phyloP scores from a whole-genome alignment of 768 basidiomycete species.

The Hypsizygus marmoreus region DNA sequence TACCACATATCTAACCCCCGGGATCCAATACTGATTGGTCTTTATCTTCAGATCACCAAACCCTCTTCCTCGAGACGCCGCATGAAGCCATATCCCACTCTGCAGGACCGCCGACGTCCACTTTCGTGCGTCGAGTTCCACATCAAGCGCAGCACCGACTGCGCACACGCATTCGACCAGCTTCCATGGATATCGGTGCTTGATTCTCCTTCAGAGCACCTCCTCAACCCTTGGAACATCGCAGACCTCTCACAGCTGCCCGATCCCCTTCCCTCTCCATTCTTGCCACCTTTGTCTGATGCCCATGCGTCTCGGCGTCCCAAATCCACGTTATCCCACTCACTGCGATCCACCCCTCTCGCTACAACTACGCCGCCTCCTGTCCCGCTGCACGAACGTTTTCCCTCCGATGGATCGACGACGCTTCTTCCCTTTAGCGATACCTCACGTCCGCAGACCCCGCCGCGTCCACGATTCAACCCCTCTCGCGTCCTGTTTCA shows the following conservation, averaged over 20 bases:
- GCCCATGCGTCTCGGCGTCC: slow-evolving; percentile 26
- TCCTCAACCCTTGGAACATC: slow-evolving; percentile 50
- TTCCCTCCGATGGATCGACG: background rate
- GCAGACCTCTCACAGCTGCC: slow-evolving; percentile 69
- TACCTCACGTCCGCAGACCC: slow-evolving; percentile 26
- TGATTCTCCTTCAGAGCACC: slow-evolving; percentile 46
- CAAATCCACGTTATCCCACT: background rate
- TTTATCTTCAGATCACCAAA: slow-evolving; percentile 5
- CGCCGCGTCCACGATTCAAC: slow-evolving; percentile 41
- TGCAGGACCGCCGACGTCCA: slow-evolving; percentile 31
- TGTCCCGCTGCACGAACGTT: slow-evolving; percentile 14
- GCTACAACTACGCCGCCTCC: slow-evolving; percentile 21
- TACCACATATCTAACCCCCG: background rate
- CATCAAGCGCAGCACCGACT: slow-evolving; percentile 32
- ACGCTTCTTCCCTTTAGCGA: no score
- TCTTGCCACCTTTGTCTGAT: slow-evolving; percentile 48
- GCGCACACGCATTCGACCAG: slow-evolving; percentile 52
- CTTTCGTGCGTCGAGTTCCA: slow-evolving; percentile 26
- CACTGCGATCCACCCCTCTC: slow-evolving; percentile 10
- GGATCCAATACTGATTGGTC: no score
- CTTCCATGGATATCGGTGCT: slow-evolving; percentile 70
- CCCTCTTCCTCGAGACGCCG: slow-evolving; percentile 38
- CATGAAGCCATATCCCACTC: slow-evolving; percentile 24
- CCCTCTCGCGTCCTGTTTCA: slow-evolving; percentile 53
- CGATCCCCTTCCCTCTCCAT: slow-evolving; percentile 31